Percentiles rank a stretch among this genome's conserved stretches.
Conservation (phyloP, 1,284 basidiomycete genomes). For the Fomitopsis palustris region DNA sequence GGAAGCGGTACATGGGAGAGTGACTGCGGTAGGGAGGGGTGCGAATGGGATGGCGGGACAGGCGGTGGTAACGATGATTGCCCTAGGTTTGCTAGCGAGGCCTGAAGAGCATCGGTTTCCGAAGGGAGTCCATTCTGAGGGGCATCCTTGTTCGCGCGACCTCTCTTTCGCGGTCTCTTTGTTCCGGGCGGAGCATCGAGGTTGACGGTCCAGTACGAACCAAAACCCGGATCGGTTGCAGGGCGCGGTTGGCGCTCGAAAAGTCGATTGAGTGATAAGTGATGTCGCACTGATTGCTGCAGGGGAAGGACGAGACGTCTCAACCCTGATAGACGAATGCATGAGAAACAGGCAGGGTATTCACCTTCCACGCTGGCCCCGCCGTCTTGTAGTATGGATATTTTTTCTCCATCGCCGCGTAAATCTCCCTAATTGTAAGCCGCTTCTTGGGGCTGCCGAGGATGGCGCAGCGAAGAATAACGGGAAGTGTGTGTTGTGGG, state of each 20-base stretch:
- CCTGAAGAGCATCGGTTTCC: background rate
- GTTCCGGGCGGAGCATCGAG: conserved; percentile 75
- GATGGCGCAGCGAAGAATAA: conserved; percentile 78
- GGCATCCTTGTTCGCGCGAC: conserved; percentile 51
- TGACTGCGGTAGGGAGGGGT: conserved; percentile 1
- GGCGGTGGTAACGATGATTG: background rate
- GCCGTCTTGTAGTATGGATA: conserved; percentile 76
- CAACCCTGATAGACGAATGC: conserved; percentile 8
- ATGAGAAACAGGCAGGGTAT: conserved; percentile 17
- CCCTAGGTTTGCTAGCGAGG: background rate
- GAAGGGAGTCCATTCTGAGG: background rate
- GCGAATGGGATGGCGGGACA: background rate
- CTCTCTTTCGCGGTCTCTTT: conserved; percentile 76
- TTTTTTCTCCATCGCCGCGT: conserved; percentile 78
- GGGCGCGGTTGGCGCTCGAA: conserved; percentile 78
- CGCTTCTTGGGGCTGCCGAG: conserved; percentile 69
- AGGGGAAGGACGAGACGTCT: conserved; percentile 11
- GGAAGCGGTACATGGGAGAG: background rate
- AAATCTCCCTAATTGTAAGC: conserved; percentile 79
- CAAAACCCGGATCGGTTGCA: conserved; percentile 77
- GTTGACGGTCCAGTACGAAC: conserved; percentile 83
- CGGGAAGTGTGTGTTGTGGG: conserved; percentile 76
- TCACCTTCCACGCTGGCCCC: conserved; percentile 78
- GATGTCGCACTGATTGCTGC: conserved; percentile 83
- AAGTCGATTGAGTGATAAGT: conserved; percentile 72